Conservation (phyloP, 257 asterid genomes). For the Nicotiana attenuata region DNA sequence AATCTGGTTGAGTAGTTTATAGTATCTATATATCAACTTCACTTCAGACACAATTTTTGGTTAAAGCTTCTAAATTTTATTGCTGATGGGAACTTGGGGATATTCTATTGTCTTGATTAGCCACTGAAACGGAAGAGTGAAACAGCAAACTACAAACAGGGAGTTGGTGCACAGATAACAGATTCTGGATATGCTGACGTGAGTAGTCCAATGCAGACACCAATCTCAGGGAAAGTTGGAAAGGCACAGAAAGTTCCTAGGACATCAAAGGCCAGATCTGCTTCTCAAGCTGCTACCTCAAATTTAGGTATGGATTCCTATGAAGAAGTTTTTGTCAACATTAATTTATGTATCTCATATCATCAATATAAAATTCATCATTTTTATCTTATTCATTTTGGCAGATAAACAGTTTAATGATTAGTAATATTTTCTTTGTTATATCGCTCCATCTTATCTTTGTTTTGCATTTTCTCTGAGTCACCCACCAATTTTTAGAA, state of each 20-base stretch:
- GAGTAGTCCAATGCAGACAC: slow-evolving; percentile 48
- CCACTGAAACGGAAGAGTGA: slow-evolving; percentile 61
- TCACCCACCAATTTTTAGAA: not conserved
- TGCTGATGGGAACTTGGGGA: slow-evolving; percentile 1
- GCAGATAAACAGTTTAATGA: not conserved
- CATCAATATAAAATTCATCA: not conserved
- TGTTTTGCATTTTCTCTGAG: not conserved
- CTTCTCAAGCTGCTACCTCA: slow-evolving; percentile 42
- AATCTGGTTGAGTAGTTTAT: slow-evolving; percentile 3
- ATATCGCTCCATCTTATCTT: not conserved
- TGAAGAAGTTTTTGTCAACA: slow-evolving; percentile 4
- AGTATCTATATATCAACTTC: not conserved
- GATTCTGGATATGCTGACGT: slow-evolving; percentile 30
- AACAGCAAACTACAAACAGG: slow-evolving; percentile 38
- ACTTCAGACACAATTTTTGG: not conserved
- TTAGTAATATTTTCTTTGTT: not conserved
- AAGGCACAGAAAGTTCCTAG: slow-evolving; percentile 66
- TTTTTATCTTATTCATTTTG: not conserved
- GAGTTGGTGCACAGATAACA: slow-evolving; percentile 37
- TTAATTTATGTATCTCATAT: not conserved
- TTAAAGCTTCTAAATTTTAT: not conserved
- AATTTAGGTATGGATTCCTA: slow-evolving; percentile 49
- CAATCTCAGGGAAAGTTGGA: slow-evolving; percentile 66
- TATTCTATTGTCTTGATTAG: slow-evolving; percentile 28
- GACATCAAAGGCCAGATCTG: slow-evolving; percentile 63